Evolutionary conservation across 805 yeast species (phyloP).

Genomic region (Myxozyma neotropica): DNA sequence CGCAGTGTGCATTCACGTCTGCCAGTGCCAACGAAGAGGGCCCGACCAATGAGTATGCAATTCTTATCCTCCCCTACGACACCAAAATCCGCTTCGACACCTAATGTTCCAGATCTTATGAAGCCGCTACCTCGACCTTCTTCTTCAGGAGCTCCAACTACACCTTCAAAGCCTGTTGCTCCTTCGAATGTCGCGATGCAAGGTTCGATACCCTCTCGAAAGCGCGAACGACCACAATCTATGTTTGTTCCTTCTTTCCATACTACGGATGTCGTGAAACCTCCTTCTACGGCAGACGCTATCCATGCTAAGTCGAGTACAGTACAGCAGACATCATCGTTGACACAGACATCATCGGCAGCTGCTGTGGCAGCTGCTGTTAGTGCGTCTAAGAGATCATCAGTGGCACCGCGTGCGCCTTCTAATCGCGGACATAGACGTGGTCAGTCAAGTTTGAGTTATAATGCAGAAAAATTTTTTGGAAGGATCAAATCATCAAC

Average conservation of each 20-base stretch:
- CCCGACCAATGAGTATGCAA: slow-evolving; percentile 22
- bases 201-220: not conserved
- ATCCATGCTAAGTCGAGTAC: not conserved
- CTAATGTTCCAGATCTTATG: not conserved
- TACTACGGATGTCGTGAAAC: not conserved
- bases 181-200: not conserved
- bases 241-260: slow-evolving; percentile 10
- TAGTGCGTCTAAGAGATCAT: not conserved
- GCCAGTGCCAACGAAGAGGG: slow-evolving; percentile 16
- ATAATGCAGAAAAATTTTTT: slow-evolving; percentile 29
- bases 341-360: too few species aligned
- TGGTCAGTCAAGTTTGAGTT: slow-evolving; percentile 28
- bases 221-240: slow-evolving; percentile 28
- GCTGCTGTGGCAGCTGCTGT: slow-evolving; percentile 7
- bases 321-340: not conserved
- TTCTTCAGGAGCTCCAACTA: not conserved
- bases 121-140: not conserved
- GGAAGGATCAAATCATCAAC: slow-evolving; percentile 14
- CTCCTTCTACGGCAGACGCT: not conserved
- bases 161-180: not conserved
- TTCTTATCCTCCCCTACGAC: not conserved
- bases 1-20: slow-evolving; percentile 7
- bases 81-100: not conserved
- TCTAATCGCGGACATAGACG: slow-evolving; percentile 24
- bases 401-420: slow-evolving; percentile 5